Evolutionary conservation across 2,329 filamentous ascomycete species (phyloP).

Genomic region (Colletotrichum phormii): DNA sequence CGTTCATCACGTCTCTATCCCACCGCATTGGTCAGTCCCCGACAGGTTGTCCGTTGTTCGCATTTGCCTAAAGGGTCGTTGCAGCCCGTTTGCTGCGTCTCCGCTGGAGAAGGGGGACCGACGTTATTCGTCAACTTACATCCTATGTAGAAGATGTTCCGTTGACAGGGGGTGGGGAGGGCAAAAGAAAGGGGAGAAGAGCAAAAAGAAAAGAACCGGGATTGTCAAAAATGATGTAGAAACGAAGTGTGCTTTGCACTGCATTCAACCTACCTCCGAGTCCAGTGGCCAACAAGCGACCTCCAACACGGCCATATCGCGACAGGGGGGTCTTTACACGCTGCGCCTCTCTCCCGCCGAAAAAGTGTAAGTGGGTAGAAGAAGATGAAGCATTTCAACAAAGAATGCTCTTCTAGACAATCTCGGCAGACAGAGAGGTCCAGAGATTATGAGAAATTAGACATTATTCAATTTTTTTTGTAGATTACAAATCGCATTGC

Average conservation of each 20-base stretch:
- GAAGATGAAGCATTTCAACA: neutral
- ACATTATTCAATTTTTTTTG: neutral
- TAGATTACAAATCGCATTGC: neutral
- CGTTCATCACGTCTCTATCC: conserved; percentile 25
- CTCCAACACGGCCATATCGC: neutral
- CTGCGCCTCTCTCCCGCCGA: neutral
- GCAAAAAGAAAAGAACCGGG: neutral
- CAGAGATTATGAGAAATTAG: neutral
- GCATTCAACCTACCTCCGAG: neutral
- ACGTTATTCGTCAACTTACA: neutral
- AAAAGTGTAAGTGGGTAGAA: neutral
- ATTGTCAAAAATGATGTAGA: neutral
- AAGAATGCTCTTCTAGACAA: neutral
- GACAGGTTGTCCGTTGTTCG: neutral
- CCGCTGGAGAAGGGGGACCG: neutral
- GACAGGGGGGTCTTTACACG: neutral
- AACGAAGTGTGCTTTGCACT: neutral
- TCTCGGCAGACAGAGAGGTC: neutral
- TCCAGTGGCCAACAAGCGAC: neutral
- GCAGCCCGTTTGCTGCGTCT: neutral
- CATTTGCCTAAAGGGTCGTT: neutral
- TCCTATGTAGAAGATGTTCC: neutral
- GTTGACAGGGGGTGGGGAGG: neutral
- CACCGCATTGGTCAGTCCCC: neutral
- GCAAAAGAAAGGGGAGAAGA: no score